These are phyloP conservation scores for Terfezia claveryi DNA, from an alignment of 495 filamentous ascomycete species.

Conservation along the genomic window DNA sequence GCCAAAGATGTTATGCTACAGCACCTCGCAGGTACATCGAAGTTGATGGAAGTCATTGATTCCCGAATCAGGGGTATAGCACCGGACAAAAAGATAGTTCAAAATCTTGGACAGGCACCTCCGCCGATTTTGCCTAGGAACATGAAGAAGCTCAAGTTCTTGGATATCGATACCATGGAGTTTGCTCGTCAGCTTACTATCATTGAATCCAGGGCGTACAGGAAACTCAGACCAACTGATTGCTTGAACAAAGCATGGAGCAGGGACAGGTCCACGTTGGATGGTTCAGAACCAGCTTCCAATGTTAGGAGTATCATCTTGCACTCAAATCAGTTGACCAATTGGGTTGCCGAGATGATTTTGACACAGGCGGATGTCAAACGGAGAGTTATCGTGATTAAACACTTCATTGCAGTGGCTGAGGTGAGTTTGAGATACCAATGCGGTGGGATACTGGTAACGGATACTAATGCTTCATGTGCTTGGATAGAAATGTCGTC, in stretches of 20 bases:
- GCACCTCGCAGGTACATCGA: constrained; percentile 65
- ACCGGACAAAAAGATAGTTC: constrained; percentile 61
- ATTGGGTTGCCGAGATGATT: constrained; percentile 99
- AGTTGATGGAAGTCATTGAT: constrained; percentile 64
- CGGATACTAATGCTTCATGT: not conserved
- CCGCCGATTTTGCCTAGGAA: constrained; percentile 90
- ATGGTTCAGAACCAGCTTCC: constrained; percentile 68
- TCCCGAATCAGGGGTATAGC: constrained; percentile 74
- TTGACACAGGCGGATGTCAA: constrained; percentile 79
- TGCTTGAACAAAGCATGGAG: constrained; percentile 98
- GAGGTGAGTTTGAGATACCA: constrained; percentile 38
- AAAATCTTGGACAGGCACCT: constrained; percentile 61
- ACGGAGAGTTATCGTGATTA: constrained; percentile 90
- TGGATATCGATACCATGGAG: constrained; percentile 88
- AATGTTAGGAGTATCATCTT: constrained; percentile 93
- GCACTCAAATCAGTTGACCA: constrained; percentile 94
- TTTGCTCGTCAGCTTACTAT: constrained; percentile 94
- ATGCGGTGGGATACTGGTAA: constrained; percentile 7
- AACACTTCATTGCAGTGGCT: constrained; percentile 89
- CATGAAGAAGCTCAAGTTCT: constrained; percentile 98
- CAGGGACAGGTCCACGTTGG: constrained; percentile 54
- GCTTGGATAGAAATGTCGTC: constrained; percentile 57
- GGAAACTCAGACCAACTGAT: constrained; percentile 83
- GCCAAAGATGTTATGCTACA: constrained; percentile 83
- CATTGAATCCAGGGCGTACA: constrained; percentile 84